Base-by-base conservation (phyloP, 2,329 filamentous ascomycete species). In the Aspergillus sp. region DNA sequence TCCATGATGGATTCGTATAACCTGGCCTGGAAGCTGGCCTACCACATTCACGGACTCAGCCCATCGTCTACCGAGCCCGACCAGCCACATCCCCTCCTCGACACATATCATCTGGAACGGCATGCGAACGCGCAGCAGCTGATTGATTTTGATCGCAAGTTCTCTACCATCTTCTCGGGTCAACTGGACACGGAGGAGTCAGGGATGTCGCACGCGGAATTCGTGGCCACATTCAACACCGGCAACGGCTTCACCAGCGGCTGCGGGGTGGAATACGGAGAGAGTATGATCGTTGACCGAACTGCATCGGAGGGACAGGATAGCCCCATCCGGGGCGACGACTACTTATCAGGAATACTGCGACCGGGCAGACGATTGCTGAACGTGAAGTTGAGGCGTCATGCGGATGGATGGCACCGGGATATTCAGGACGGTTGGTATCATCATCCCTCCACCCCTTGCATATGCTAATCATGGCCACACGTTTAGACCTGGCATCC, bases 1-100 rank as follows among this genome's bases (percentile, higher is more conserved):
- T 89, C 88, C 5, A 91, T 91, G 76, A 80, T 90, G 51, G 89
- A 79, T 62, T 74, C 69, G 0, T 69, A 73, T 65, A 78, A 78
- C 32, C 67, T 78, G 1, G 74, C 71, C 12, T 78, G 75, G 76
- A 78, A 78, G 63, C 62, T 78, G 6, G 71, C 68, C 32, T 70
- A 73, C 51, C 66, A 69, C 4, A 62, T 78, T 38, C 65, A 74
- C 15, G 76, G 76, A 3, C 67, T 76, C 36, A 66, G 74, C 57
- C 67, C 72, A 19, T 12, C 51, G 10, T 52, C 62, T 15, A 45
- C 30, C 6, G 15, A 51, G 17, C 50, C 15, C 13, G 60, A 39
- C 2, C 12, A 62, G 9, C 52, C 64, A 2, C 67, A 70, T 23
- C 48, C 66, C 1, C 61, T 76, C 8, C 67, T 77, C 2, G 67